Conservation (phyloP, 306 rosid species). For the Vigna trinervia region DNA sequence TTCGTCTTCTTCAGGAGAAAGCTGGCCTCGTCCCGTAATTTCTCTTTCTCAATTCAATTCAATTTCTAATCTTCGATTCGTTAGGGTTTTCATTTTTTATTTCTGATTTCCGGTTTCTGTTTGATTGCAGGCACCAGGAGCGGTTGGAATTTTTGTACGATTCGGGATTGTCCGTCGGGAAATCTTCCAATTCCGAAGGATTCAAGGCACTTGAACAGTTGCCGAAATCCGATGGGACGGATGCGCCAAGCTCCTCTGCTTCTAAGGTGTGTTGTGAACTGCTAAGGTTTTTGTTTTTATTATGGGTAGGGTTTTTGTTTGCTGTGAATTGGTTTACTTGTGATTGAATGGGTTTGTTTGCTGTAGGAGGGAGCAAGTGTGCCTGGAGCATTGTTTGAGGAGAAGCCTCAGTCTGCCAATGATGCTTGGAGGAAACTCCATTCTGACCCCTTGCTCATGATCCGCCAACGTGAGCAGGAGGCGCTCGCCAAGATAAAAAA, state of each 20-base stretch:
- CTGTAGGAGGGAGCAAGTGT: constrained; percentile 54
- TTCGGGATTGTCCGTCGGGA: constrained; percentile 90
- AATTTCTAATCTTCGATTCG: background rate
- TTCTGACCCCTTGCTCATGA: constrained; percentile 93
- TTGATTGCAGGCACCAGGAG: constrained; percentile 75
- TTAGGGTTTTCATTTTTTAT: constrained; percentile 11
- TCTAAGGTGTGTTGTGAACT: constrained; percentile 47
- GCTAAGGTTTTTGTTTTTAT: background rate
- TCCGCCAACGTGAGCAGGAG: constrained; percentile 93
- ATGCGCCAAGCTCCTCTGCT: constrained; percentile 60
- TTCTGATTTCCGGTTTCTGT: background rate
- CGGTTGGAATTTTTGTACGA: constrained; percentile 90
- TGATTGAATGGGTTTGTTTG: constrained; percentile 14
- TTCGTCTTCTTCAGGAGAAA: constrained; percentile 91
- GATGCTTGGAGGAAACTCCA: constrained; percentile 98
- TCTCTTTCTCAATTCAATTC: background rate
- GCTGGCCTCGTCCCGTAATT: constrained; percentile 96
- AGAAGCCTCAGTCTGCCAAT: constrained; percentile 91
- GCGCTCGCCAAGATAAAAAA: constrained; percentile 79
- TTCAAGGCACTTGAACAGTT: constrained; percentile 77
- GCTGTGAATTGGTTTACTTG: background rate
- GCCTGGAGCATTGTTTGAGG: constrained; percentile 91
- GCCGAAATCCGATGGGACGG: constrained; percentile 58
- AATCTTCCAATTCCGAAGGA: constrained; percentile 64
- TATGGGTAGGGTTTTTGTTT: background rate